Base-by-base conservation (phyloP, 2,329 filamentous ascomycete species). In the Arthrobotrys sinensis region DNA sequence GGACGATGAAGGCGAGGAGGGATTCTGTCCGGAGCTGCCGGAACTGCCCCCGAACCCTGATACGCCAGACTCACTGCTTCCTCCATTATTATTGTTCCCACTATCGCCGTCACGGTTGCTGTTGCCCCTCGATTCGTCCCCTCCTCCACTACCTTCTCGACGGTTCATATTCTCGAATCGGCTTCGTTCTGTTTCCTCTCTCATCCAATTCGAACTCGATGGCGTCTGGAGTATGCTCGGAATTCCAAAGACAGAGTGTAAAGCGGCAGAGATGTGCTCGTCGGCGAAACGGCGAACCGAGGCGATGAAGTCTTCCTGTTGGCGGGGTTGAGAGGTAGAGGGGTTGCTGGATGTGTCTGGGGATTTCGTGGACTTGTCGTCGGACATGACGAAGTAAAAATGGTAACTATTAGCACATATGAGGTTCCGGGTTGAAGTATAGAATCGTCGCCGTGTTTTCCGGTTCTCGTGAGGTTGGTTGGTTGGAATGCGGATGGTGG, bases 171-270 rank as follows among this genome's bases (percentile, higher is more conserved):
- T 68, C 21, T 78, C 75, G 57, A 78, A 57, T 34, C 43, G 62
- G 21, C 11, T 69, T 19, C 76, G 63, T 16, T 79, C 76, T 16
- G n/a, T 19, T 24, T 82, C 80, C 24, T 82, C 80, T 40, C 73
- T 79, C 24, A 82, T 75, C 79, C 81, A 82, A 50, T 73, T 80
- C 34, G 60, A 73, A 36, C 69, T 76, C 3, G 68, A 48, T 3
- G 81, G 79, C 7, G 81, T 80, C 10, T 81, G 76, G 10, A 82
- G 75, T 43, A 81, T 81, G 45, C 79, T 81, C 12, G 81, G 81
- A 8, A 82, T 80, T 5, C 81, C 81, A 55, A 82, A 82, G 16
- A 82, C 72, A 16, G 80, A 80, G 64, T 82, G 81, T 7, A 82
- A 72, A 24, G 80, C 77, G 12, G 81, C 78, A 14, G 80, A 78